Conservation (phyloP, 2,329 filamentous ascomycete species). For the Apiospora kogelbergensis region DNA sequence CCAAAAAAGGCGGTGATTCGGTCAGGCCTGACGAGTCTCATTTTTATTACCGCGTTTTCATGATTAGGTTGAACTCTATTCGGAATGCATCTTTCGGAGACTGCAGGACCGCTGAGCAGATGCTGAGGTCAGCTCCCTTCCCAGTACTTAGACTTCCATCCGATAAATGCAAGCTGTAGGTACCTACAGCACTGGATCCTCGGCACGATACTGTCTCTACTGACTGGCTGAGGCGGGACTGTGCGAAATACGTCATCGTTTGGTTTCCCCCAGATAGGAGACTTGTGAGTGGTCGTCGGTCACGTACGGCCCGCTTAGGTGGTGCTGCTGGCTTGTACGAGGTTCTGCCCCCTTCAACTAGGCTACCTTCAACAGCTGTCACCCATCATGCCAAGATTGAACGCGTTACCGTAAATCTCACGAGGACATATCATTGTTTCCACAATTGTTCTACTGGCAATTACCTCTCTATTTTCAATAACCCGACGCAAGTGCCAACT, state of each 20-base stretch:
- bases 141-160: not conserved
- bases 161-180: not conserved
- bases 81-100: not conserved
- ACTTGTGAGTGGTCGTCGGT: not conserved
- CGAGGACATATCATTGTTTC: not conserved
- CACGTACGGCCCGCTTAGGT: not conserved
- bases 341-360: not conserved
- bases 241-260: not conserved
- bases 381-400: not conserved
- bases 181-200: not conserved
- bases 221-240: not conserved
- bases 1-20: not conserved
- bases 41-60: constrained; percentile 2
- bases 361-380: not conserved
- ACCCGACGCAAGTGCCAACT: not conserved
- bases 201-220: not conserved
- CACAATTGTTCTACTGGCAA: not conserved
- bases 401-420: not conserved
- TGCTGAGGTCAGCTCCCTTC: not conserved
- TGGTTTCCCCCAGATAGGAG: not conserved
- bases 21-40: not conserved
- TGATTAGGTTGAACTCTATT: constrained; percentile 5
- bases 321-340: not conserved
- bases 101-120: not conserved
- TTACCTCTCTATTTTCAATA: not conserved